These are phyloP conservation scores for Colletotrichum spinosum DNA, from an alignment of 2,329 filamentous ascomycete species.

Conservation along the genomic window DNA sequence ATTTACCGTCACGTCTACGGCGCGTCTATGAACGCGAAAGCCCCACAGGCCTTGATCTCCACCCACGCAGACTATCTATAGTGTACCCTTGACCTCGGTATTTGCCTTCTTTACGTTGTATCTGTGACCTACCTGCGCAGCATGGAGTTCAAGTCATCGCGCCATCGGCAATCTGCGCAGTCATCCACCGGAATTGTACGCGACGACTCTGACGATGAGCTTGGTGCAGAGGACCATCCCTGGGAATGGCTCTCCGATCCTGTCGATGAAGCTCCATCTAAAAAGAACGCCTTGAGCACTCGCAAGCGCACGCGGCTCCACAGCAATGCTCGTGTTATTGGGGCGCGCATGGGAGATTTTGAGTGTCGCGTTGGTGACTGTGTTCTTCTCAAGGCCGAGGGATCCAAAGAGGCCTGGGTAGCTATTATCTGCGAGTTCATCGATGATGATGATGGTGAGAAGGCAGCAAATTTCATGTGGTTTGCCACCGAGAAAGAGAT, in stretches of 20 bases:
- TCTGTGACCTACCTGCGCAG: too few relatives aligned
- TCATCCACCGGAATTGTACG: conserved; percentile 67
- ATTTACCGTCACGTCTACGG: too few relatives aligned
- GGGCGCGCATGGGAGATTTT: conserved; percentile 85
- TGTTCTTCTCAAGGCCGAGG: conserved; percentile 89
- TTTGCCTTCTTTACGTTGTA: too few relatives aligned
- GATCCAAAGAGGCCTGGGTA: conserved; percentile 89
- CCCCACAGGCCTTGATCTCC: too few relatives aligned
- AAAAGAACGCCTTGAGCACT: too few relatives aligned
- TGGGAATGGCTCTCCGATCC: conserved; percentile 84
- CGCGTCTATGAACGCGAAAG: too few relatives aligned
- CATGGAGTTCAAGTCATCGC: too few relatives aligned
- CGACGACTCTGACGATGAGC: conserved; percentile 90
- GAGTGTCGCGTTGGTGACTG: conserved; percentile 85
- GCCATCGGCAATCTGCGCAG: background rate
- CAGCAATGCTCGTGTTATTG: conserved; percentile 67
- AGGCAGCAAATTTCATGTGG: conserved; percentile 93
- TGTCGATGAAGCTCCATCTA: too few relatives aligned
- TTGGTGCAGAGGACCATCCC: conserved; percentile 76
- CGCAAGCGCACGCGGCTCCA: too few relatives aligned
- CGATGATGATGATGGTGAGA: conserved; percentile 79
- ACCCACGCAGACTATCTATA: too few relatives aligned
- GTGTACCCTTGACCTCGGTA: too few relatives aligned
- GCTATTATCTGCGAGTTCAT: conserved; percentile 88
- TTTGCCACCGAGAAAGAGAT: conserved; percentile 94